A percentile compares a stretch with the other conserved stretches of the same genome.
These are phyloP conservation scores for Penicillium longicatenatum DNA, from an alignment of 495 filamentous ascomycete species.

Conservation along the genomic window DNA sequence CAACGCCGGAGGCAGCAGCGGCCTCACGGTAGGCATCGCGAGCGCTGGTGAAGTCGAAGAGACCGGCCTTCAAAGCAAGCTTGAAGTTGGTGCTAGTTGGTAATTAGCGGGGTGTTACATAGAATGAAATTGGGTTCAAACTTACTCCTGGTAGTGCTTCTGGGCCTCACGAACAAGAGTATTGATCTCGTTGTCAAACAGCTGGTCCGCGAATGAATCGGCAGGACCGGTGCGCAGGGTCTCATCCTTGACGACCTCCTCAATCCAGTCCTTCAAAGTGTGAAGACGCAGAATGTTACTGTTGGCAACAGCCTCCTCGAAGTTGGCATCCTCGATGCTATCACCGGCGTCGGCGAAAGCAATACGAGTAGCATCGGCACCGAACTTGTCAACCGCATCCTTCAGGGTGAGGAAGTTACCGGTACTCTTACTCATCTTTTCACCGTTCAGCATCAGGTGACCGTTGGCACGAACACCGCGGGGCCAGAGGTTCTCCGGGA, in stretches of 20 bases:
- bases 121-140: not conserved
- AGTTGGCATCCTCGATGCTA: slow-evolving; percentile 94
- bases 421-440: slow-evolving; percentile 96
- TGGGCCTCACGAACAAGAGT: slow-evolving; percentile 72
- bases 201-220: slow-evolving; percentile 78
- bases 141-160: slow-evolving; percentile 72
- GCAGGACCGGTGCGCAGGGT: slow-evolving; percentile 71
- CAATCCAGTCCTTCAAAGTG: slow-evolving; percentile 89
- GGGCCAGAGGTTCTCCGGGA: slow-evolving; percentile 85
- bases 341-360: slow-evolving; percentile 95
- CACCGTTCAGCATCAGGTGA: slow-evolving; percentile 89
- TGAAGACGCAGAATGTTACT: slow-evolving; percentile 83
- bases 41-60: slow-evolving; percentile 86
- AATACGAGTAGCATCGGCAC: slow-evolving; percentile 88
- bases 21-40: slow-evolving; percentile 91
- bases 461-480: slow-evolving; percentile 82
- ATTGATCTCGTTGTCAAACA: slow-evolving; percentile 96
- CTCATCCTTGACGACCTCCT: slow-evolving; percentile 74
- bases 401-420: slow-evolving; percentile 94
- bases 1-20: slow-evolving; percentile 67
- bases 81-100: slow-evolving; percentile 72
- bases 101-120: slow-evolving; percentile 31
- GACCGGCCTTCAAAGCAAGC: slow-evolving; percentile 82
- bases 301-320: slow-evolving; percentile 93
- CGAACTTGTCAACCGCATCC: slow-evolving; percentile 87